Percentiles rank a stretch among this genome's conserved stretches.
phyloP scores from a whole-genome alignment of 2,329 filamentous ascomycete genomes.

The Epicoccum nigrum region DNA sequence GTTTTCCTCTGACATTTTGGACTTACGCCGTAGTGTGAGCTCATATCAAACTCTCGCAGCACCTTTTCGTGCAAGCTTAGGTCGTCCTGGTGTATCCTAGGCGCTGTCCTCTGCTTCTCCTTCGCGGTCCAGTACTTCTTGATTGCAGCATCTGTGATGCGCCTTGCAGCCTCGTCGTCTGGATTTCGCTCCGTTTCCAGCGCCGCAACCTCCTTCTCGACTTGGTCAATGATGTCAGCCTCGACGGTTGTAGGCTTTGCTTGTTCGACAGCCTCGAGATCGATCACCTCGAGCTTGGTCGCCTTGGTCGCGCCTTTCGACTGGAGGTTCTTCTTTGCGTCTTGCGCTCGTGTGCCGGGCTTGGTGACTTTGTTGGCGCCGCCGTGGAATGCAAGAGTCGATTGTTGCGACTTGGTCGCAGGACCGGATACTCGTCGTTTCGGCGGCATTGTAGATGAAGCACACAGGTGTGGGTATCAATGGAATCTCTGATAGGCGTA shows the following conservation, averaged over 20 bases:
- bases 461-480: not conserved
- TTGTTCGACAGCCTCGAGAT: conserved; percentile 29
- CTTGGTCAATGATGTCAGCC: conserved; percentile 48
- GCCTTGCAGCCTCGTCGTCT: conserved; percentile 64
- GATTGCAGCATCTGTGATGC: conserved; percentile 71
- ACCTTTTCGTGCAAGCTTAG: conserved; percentile 81
- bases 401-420: conserved; percentile 60
- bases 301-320: conserved; percentile 41
- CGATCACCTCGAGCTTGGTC: conserved; percentile 30
- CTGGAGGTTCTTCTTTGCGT: conserved; percentile 49
- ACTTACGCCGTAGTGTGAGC: conserved; percentile 86
- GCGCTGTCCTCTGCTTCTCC: conserved; percentile 70
- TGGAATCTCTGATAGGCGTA: not conserved
- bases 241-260: conserved; percentile 48
- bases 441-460: conserved; percentile 51
- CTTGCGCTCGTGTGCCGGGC: conserved; percentile 48
- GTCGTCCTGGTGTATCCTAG: conserved; percentile 77
- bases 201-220: conserved; percentile 40
- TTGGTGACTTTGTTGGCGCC: conserved; percentile 65
- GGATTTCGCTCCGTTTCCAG: conserved; percentile 31
- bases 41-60: conserved; percentile 89
- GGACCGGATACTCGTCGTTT: conserved; percentile 51
- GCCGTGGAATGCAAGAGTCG: conserved; percentile 68
- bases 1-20: not conserved
- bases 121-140: conserved; percentile 77